Evolutionary conservation across 192 early-diverging fungal genomes (phyloP).

Genomic region (Pilobolus umbonatus): DNA sequence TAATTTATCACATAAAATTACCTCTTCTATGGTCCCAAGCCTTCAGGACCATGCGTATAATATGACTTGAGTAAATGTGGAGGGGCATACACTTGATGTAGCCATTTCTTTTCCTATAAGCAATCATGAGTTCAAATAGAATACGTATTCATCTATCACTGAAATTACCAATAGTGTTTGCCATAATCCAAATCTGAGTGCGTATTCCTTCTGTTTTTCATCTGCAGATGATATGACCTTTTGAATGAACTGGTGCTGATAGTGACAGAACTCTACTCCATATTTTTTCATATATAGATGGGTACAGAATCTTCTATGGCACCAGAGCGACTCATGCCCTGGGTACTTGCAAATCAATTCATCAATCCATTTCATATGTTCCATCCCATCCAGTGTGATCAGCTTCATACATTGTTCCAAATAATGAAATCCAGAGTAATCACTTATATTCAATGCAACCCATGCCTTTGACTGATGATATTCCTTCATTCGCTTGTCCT

Average conservation of each 20-base stretch:
- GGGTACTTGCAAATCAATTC: conserved; percentile 36
- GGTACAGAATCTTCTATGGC: conserved; percentile 41
- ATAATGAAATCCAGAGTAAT: conserved; percentile 46
- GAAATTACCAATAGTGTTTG: conserved; percentile 16
- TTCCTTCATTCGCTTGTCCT: conserved; percentile 13
- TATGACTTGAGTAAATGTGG: too few species aligned
- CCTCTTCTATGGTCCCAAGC: too few species aligned
- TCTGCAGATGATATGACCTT: too few species aligned
- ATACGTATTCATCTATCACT: too few species aligned
- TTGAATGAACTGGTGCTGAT: not conserved
- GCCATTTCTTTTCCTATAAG: too few species aligned
- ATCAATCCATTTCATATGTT: conserved; percentile 18
- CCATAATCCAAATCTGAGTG: conserved; percentile 21
- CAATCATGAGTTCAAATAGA: too few species aligned
- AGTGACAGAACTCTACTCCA: not conserved
- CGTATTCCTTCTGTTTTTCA: conserved; percentile 19
- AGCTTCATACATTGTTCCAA: conserved; percentile 35
- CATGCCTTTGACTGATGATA: conserved; percentile 6
- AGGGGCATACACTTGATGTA: too few species aligned
- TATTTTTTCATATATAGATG: not conserved
- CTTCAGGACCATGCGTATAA: too few species aligned
- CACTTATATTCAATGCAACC: conserved; percentile 39
- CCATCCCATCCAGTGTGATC: not conserved
- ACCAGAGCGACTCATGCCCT: conserved; percentile 51
- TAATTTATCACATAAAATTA: too few species aligned